Evolutionary conservation across 176 grass and related monocot species (phyloP).

Genomic region (Avena sativa): DNA sequence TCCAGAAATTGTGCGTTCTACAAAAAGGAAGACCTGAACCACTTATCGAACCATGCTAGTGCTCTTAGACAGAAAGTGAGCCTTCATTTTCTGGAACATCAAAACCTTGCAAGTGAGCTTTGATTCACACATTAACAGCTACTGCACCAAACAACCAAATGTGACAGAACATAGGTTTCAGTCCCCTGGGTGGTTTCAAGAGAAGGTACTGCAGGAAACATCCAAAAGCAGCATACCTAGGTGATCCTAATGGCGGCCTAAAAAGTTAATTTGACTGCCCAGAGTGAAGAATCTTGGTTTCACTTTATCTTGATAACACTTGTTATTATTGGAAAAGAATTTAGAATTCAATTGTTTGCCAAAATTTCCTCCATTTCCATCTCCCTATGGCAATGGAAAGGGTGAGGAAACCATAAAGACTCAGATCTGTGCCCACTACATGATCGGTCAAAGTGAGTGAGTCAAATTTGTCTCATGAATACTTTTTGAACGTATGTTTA

Average conservation of each 20-base stretch:
- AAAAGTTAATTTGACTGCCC: background rate
- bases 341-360: background rate
- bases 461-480: background rate
- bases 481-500: background rate
- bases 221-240: background rate
- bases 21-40: background rate
- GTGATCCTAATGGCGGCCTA: background rate
- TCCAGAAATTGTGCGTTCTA: background rate
- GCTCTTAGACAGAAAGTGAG: background rate
- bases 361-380: background rate
- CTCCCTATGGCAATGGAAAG: background rate
- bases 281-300: background rate
- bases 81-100: background rate
- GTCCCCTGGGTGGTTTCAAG: background rate
- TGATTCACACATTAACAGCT: background rate
- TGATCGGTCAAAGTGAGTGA: background rate
- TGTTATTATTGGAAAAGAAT: background rate
- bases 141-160: background rate
- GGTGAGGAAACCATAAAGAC: background rate
- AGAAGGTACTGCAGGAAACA: background rate
- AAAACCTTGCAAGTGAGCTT: background rate
- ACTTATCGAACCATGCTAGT: background rate
- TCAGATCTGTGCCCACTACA: background rate
- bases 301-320: background rate
- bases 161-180: background rate